These are phyloP conservation scores for Rhododendron mucronatum DNA, from an alignment of 148 eudicot species.

Conservation along the genomic window DNA sequence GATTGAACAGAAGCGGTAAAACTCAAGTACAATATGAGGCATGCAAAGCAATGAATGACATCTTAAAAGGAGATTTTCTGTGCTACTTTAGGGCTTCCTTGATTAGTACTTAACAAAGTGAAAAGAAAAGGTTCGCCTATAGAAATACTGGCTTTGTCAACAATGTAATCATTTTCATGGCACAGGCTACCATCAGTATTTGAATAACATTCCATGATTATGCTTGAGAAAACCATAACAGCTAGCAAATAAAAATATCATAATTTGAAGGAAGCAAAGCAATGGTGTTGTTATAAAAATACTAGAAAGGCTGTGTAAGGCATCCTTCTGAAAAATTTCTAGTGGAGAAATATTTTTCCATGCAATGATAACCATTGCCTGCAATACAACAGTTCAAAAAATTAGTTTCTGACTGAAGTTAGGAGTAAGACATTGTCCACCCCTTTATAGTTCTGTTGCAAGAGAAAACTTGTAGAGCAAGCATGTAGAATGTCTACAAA, in stretches of 20 bases:
- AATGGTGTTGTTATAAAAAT: conserved; percentile 58
- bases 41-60: too few species aligned
- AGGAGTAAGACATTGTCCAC: not conserved
- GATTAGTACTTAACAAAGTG: too few species aligned
- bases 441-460: not conserved
- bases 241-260: conserved; percentile 16
- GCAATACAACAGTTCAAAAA: conserved; percentile 13
- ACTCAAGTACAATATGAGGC: too few species aligned
- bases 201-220: not conserved
- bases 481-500: conserved; percentile 61
- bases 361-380: conserved; percentile 61
- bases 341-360: conserved; percentile 56
- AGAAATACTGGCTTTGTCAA: too few species aligned
- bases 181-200: not conserved
- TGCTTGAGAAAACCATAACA: not conserved
- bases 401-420: not conserved
- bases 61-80: too few species aligned
- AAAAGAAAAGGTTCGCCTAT: too few species aligned
- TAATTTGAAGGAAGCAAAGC: conserved; percentile 91
- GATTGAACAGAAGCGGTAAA: too few species aligned
- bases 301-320: conserved; percentile 38
- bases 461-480: conserved; percentile 44
- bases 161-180: not conserved
- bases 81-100: too few species aligned
- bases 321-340: conserved; percentile 37